Percentiles rank a stretch among this genome's conserved stretches.
phyloP scores from a whole-genome alignment of 129 eudicot species.

The Centaurea solstitialis region DNA sequence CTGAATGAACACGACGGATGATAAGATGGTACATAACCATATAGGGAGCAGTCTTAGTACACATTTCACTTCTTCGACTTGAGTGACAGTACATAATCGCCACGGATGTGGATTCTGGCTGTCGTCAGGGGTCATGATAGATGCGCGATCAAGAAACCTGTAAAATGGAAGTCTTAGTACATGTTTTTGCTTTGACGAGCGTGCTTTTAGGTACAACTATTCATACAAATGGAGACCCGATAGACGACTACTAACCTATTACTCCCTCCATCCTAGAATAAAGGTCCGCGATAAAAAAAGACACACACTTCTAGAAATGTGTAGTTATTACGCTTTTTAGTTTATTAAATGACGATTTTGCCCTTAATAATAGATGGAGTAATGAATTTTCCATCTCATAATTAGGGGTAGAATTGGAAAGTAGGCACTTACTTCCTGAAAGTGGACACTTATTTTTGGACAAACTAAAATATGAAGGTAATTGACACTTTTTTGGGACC shows the following conservation, averaged over 20 bases:
- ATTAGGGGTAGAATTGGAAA: not conserved
- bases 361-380: not conserved
- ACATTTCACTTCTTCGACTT: slow-evolving; percentile 83
- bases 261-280: too few species aligned
- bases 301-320: too few species aligned
- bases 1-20: slow-evolving; percentile 65
- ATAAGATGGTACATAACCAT: slow-evolving; percentile 78
- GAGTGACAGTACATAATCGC: slow-evolving; percentile 67
- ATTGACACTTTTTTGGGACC: not conserved
- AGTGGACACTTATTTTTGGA: too few species aligned
- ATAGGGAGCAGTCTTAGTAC: slow-evolving; percentile 62
- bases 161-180: not conserved
- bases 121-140: slow-evolving; percentile 44
- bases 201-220: too few species aligned
- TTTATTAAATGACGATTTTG: not conserved
- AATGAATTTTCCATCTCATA: not conserved
- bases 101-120: slow-evolving; percentile 44
- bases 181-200: not conserved
- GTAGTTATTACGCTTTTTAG: not conserved
- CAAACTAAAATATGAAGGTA: not conserved
- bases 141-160: slow-evolving; percentile 68
- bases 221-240: too few species aligned
- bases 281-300: too few species aligned
- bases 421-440: not conserved
- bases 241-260: too few species aligned